phyloP scores from a whole-genome alignment of 179 eudicot genomes.

The Drosera spatulata region DNA sequence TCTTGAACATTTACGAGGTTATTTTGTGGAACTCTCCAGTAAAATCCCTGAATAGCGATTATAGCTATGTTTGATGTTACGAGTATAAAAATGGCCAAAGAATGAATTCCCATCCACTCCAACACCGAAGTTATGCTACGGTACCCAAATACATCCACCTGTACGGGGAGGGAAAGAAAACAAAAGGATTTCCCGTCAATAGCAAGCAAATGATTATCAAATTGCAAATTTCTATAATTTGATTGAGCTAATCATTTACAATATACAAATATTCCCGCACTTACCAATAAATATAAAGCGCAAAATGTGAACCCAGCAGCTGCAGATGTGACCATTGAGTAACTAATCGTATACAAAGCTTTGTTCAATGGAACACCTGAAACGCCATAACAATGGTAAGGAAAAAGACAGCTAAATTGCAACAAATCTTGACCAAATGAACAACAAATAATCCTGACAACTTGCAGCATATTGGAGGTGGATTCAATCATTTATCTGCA shows the following conservation, averaged over 20 bases:
- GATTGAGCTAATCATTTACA: not conserved
- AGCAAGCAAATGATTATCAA: too few species aligned
- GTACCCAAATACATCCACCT: conserved; percentile 69
- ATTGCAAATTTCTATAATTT: too few species aligned
- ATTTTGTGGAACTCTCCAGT: conserved; percentile 48
- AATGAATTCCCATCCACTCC: conserved; percentile 86
- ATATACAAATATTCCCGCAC: conserved; percentile 10
- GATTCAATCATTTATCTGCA: not conserved
- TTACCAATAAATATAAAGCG: conserved; percentile 51
- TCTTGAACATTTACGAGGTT: conserved; percentile 82
- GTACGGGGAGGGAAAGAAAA: conserved; percentile 2
- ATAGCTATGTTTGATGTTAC: conserved; percentile 59
- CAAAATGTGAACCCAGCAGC: conserved; percentile 68
- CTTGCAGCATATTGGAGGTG: too few species aligned
- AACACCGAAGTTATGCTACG: conserved; percentile 30
- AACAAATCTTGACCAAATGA: not conserved
- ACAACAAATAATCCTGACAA: too few species aligned
- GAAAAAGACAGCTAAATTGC: not conserved
- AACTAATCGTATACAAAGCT: conserved; percentile 68
- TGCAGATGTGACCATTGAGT: conserved; percentile 60
- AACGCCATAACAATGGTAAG: conserved; percentile 10
- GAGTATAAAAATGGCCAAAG: conserved; percentile 53
- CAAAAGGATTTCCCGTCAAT: not conserved
- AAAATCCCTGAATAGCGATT: conserved; percentile 69
- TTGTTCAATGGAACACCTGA: conserved; percentile 77